Evolutionary conservation across 768 basidiomycete genomes (phyloP), one percentile per base, ranked within the genome.

Genomic region (Terana coerulea): DNA sequence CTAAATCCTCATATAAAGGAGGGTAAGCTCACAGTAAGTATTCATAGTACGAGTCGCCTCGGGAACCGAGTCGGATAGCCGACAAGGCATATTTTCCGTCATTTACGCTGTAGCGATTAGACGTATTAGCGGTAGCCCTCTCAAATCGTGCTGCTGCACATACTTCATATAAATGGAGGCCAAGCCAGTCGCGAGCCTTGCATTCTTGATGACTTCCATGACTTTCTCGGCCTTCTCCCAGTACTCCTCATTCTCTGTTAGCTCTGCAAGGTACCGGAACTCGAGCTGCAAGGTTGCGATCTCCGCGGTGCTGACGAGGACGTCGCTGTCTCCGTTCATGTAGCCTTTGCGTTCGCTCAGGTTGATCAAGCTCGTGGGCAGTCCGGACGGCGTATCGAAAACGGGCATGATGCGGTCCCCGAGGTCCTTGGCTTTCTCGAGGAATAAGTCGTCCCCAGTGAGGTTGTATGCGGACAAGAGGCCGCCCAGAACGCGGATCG

Each of bases 11-110:
- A n/a, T 24, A 31, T 19, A 5, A 40, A 8, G 33, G 21, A 30
- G 2, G 15, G 7, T 15, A 56, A 14, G 67, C 80, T 71, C 55
- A 89, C 87, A 94, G 62, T 14, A 93, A 69, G 63, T 95, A 93
- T 66, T 95, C 95, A 63, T 97, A 98, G 69, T 85, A 98, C 2
- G 91, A 93, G 66, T 98, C 95, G 26, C 87, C 95, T 36, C 93
- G 78, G 29, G 93, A 93, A 24, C 95, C 95, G 19, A 98, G 78
- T 11, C 94, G 83, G 55, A 98, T 88, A 15, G 87, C 79, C 11
- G 88, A 83, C 22, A 80, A 69, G 17, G 83, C 67, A 55, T 82
- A 86, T 47, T 67, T 71, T 17, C 84, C 83, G 37, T 63, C 70
- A 26, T 69, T 49, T 0, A 79, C 73, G 24, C 84, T 85, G 54